Base-by-base conservation (phyloP, 352 stramenopile species). In the Phytopythium delawarense region DNA sequence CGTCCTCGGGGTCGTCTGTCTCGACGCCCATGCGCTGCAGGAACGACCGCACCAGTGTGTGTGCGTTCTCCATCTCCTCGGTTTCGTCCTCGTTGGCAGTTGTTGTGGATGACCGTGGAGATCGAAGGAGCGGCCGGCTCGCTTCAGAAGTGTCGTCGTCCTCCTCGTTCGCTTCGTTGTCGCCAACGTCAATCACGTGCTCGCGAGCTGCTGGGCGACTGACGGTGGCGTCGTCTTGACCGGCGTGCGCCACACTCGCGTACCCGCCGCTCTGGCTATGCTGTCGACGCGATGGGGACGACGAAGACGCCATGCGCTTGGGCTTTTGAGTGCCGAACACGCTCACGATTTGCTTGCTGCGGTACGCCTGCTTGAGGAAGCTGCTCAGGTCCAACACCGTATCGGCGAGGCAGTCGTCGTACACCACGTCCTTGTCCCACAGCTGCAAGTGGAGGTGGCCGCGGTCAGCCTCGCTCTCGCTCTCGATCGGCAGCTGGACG, bases 391-490 rank as follows among this genome's bases (percentile, higher is more conserved):
- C 82, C 51, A 91, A 65, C 32, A 91, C 76, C 20, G 75, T 74
- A 67, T 93, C 81, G n/a, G 80, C 80, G 39, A 93, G 69, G 59
- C 81, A 91, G 58, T 93, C 84, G 51, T 93, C 75, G 58, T 89
- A 91, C 0, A 91, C 52, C 8, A 91, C 62, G 46, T 93, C 84
- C 49, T 87, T 85, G 65, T 93, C 84, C 84, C 84, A 93, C 66
- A 91, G 70, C 57, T 93, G 84, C 40, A 93, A 69, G 63, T 93
- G 84, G 39, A 93, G 61, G 49, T 82, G 74, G 11, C 84, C 84
- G 28, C 84, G 83, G 60, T 91, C 82, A 25, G 75, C 66, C 61
- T 91, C 82, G 45, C 76, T 84, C 53, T 90, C 78, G 12, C 73
- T 70, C 35, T 94, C 79, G 16, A 89, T 62, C 7, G 89, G 90